These are phyloP conservation scores for Mortierella antarctica DNA, from an alignment of 192 early-diverging fungal genomes.

Conservation along the genomic window DNA sequence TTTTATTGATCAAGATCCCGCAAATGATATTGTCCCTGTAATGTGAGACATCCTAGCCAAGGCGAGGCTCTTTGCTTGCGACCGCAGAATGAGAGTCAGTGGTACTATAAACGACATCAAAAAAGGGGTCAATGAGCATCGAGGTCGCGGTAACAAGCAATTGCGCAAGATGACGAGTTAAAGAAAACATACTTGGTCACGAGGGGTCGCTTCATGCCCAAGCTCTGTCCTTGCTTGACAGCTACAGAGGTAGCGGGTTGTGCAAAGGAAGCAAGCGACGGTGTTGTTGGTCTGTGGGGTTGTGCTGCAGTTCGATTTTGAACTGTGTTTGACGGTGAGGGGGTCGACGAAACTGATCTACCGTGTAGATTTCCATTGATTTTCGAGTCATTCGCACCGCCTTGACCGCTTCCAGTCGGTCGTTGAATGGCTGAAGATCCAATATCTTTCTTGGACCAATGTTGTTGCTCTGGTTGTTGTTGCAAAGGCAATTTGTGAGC, in stretches of 20 bases:
- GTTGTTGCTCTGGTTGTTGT: no score
- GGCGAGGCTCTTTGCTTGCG: conserved; percentile 21
- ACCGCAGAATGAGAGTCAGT: conserved; percentile 3
- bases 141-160: not conserved
- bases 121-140: not conserved
- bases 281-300: not conserved
- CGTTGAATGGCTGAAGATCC: no score
- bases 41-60: not conserved
- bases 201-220: conserved; percentile 28
- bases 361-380: no score
- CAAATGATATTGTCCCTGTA: not conserved
- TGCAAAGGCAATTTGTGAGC: no score
- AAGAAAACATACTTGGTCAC: conserved; percentile 3
- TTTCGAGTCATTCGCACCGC: no score
- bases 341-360: no score
- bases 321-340: no score
- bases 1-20: not conserved
- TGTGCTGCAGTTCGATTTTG: not conserved
- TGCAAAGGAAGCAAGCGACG: not conserved
- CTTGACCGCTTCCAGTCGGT: no score
- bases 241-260: not conserved
- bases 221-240: not conserved
- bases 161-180: not conserved
- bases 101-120: not conserved
- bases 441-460: no score